Base-by-base conservation (phyloP, 2,329 filamentous ascomycete species). In the Pseudocercospora macadamiae region DNA sequence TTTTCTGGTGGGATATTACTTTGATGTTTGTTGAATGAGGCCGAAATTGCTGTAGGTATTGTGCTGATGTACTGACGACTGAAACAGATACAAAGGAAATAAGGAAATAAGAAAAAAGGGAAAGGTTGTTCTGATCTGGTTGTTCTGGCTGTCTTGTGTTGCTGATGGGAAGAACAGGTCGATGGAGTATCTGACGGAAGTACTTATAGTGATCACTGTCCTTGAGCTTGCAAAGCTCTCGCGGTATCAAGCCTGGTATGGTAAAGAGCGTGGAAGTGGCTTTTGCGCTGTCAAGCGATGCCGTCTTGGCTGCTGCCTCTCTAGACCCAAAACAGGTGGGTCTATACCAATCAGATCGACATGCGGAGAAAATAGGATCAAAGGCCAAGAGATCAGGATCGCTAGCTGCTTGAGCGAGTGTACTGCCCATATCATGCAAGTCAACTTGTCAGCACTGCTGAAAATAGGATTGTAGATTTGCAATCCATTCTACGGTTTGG, bases 101-200 rank as follows among this genome's bases (percentile, higher is more conserved):
- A 42, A 54, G 42, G 36, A 49, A 54, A 54, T 36, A 30, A 54
- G 44, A 34, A 59, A 25, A 28, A 49, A 59, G 21, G 51, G 32
- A 54, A 59, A 42, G 42, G 36, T 36, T 16, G 51, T 21, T 30
- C 19, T 54, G 25, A 34, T 30, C 8, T 51, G 32, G 42, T 47
- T 47, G 42, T 14, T 32, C 36, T 45, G 30, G 26, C 47, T 51
- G 56, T n/a, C n/a, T 44, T 51, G 34, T 25, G 39, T 36, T 49
- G 51, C 16, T 44, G 51, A 36, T 48, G 12, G 42, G 26, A 44
- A 47, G 44, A 39, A 23, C 30, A 59, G 25, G 21, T 10, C 10
- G 3, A 48, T 10, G 6, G 28, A 7, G n/a, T n/a, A 32, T 23
- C n/a, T 9, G n/a, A 7, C 30, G 6, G 10, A 18, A 28, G 42